Base-by-base conservation (phyloP, 768 basidiomycete genomes). In the Lactarius quietus region DNA sequence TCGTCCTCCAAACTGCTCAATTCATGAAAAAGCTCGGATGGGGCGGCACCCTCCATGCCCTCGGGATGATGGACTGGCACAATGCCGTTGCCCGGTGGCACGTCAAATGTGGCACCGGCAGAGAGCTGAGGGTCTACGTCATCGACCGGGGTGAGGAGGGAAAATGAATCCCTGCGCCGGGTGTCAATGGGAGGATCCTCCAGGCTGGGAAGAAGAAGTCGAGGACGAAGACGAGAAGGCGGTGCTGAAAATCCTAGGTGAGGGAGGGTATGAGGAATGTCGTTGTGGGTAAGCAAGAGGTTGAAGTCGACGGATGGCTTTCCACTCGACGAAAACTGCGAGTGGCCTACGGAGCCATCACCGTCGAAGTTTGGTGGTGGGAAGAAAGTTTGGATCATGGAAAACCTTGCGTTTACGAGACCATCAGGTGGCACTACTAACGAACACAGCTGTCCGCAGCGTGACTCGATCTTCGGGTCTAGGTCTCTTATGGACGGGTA, bases 301-400 rank as follows among this genome's bases (percentile, higher is more conserved):
- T 35, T 59, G 31, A 62, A 20, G 17, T 66, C 61, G 29, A 62
- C n/a, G 28, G 56, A 59, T 36, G 56, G 57, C 15, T 61, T 65
- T 28, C 60, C 64, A 38, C 60, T 10, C 1, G 45, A 36, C 1
- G 60, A 39, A 28, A 56, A 31, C 14, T 51, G 55, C 4, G 64
- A 35, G 48, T 51, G 55, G 6, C 29, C 45, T 18, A 51, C 45
- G 12, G 41, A 41, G 29, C 36, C 53, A 51, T 66, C 59, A 12
- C n/a, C 35, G 20, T 65, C 64, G 29, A 60, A 56, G 18, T 51
- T 20, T 12, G 66, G n/a, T n/a, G n/a, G n/a, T n/a, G n/a, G 35
- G n/a, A 66, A 29, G 43, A 52, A 39, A 18, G 53, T 35, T 10
- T 66, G 60, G 41, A 62, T 53, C 51, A 66, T 59, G 23, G 65